A percentile compares a stretch with the other conserved stretches of the same genome.
These are phyloP conservation scores for Tagetes erecta DNA, from an alignment of 129 eudicot species.

Conservation along the genomic window DNA sequence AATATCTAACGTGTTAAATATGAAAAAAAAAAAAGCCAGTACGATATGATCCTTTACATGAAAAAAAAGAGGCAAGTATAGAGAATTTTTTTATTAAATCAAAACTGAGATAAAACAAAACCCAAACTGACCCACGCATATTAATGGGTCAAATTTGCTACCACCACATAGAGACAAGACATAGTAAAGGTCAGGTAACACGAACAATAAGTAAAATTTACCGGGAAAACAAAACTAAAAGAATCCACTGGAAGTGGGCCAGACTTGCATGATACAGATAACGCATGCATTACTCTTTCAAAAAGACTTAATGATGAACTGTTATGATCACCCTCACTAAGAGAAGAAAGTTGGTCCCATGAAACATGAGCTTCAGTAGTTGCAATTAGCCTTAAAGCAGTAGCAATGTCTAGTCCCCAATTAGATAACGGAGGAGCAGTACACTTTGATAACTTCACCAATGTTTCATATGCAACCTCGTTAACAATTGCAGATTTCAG, in stretches of 20 bases:
- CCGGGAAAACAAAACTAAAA: slow-evolving; percentile 87
- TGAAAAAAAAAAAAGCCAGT: neutral
- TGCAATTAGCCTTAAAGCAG: slow-evolving; percentile 73
- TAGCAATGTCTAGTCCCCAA: slow-evolving; percentile 95
- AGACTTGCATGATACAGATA: slow-evolving; percentile 70
- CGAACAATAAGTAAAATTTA: slow-evolving; percentile 30
- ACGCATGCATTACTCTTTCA: slow-evolving; percentile 68
- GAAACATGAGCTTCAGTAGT: slow-evolving; percentile 61
- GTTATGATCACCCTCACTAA: slow-evolving; percentile 49
- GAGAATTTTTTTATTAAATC: neutral
- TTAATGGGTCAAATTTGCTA: neutral
- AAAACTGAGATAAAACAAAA: neutral
- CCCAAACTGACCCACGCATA: neutral
- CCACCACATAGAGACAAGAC: slow-evolving; percentile 1
- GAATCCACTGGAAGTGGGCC: slow-evolving; percentile 98
- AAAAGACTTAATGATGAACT: slow-evolving; percentile 64
- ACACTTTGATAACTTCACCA: slow-evolving; percentile 89
- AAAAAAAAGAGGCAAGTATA: neutral
- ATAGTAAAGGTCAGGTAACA: neutral
- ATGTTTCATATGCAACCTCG: slow-evolving; percentile 79
- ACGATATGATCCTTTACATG: neutral
- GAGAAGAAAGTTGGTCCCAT: slow-evolving; percentile 66
- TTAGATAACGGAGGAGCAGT: slow-evolving; percentile 76
- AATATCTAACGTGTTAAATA: neutral
- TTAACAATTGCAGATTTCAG: slow-evolving; percentile 76